Evolutionary conservation across 768 basidiomycete genomes (phyloP), one percentile per base, ranked within the genome.

Genomic region (Collybia mongolica): DNA sequence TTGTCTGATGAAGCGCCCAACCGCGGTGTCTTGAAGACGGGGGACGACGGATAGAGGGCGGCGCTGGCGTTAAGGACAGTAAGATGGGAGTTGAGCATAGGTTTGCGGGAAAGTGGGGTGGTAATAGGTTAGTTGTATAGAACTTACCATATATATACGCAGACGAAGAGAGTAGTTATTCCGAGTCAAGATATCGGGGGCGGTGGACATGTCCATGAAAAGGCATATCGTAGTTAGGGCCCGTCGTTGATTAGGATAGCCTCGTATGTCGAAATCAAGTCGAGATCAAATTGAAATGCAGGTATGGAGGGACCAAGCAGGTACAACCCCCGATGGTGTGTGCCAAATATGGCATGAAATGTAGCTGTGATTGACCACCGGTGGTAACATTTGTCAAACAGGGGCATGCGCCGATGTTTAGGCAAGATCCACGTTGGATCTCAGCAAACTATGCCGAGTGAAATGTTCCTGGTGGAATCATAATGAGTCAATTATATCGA

Each of bases 11-110:
- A 68, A 26, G 68, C 57, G 46, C 80, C 73, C 18, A 74, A 55
- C 54, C 68, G 70, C 17, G 88, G 86, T 36, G 81, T 66, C 62
- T 76, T 79, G 72, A 89, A 90, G 56, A 79, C 82, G 36, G 80
- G 72, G 2, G 74, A 65, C 22, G 72, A 67, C 15, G 83, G 72
- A 60, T 74, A 73, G 50, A 65, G 72, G 42, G 70, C 56, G n/a
- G 83, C 76, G 54, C 76, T 80, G 40, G 76, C 67, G 51, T 85
- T 74, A 54, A 89, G 77, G 55, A 86, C 71, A 28, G 83, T 78
- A 20, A 90, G 79, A 64, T 89, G 88, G 28, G 83, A 79, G 36
- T 66, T 69, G 50, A 67, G 40, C 73, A 75, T 76, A 54, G 54
- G 46, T 46, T 15, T 50, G 32, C 42, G 48, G 52, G 49, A 39